Evolutionary conservation across 176 grass and related monocot species (phyloP).

Genomic region (Oryza punctata): DNA sequence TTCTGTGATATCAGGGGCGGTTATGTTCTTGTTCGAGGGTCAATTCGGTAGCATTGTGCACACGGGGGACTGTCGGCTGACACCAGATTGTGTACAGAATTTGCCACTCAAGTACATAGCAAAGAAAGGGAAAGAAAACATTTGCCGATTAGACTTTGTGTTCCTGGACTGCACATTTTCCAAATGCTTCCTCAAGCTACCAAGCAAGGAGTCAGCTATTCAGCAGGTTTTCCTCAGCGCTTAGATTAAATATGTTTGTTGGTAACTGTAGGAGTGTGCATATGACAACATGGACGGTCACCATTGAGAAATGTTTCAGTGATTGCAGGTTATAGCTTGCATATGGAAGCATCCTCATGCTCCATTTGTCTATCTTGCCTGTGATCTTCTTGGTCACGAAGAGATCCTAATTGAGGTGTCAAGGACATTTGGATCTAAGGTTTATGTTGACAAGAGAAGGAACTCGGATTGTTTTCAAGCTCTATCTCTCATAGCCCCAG

Average conservation of each 20-base stretch:
- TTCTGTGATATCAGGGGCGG: constrained; percentile 55
- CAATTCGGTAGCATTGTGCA: constrained; percentile 80
- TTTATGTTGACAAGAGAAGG: constrained; percentile 62
- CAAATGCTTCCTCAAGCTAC: constrained; percentile 77
- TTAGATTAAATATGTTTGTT: constrained; percentile 8
- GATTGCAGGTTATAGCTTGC: constrained; percentile 81
- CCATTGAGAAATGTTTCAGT: constrained; percentile 39
- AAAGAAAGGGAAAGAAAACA: constrained; percentile 66
- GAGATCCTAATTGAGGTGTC: constrained; percentile 79
- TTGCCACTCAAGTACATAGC: constrained; percentile 77
- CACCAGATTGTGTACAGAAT: constrained; percentile 69
- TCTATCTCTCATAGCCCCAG: constrained; percentile 55
- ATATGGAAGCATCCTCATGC: constrained; percentile 94
- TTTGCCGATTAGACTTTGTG: constrained; percentile 62
- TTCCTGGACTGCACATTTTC: constrained; percentile 89
- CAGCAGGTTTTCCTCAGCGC: constrained; percentile 67
- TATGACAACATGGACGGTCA: constrained; percentile 7
- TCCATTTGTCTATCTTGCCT: constrained; percentile 50
- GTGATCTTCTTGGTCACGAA: constrained; percentile 54
- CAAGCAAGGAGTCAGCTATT: constrained; percentile 73
- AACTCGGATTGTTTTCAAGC: constrained; percentile 58
- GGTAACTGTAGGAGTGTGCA: background rate
- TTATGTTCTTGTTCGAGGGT: constrained; percentile 96
- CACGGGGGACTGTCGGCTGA: constrained; percentile 81
- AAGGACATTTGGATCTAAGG: constrained; percentile 66